These are phyloP conservation scores for Tuctoria greenei DNA, from an alignment of 176 grass and related monocot genomes.

Conservation along the genomic window DNA sequence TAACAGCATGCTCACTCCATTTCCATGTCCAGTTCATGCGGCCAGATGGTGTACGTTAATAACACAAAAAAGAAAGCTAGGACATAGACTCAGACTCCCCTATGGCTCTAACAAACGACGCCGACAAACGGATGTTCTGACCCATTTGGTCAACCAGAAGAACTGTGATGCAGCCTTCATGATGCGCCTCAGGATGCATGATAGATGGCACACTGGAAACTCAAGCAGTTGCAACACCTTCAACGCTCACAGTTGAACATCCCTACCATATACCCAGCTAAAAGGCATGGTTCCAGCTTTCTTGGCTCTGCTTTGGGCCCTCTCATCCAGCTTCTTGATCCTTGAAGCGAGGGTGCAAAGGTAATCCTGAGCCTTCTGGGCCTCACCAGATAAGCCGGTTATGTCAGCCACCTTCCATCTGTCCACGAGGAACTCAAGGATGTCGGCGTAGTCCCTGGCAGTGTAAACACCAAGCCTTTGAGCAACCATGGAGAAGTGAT, in stretches of 20 bases:
- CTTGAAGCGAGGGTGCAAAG: conserved; percentile 77
- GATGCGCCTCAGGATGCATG: conserved; percentile 21
- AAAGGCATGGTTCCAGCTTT: conserved; percentile 59
- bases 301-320: conserved; percentile 74
- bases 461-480: conserved; percentile 87
- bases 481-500: conserved; percentile 86
- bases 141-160: conserved; percentile 33
- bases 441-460: conserved; percentile 86
- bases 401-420: conserved; percentile 79
- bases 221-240: conserved; percentile 2
- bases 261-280: conserved; percentile 83
- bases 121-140: conserved; percentile 26
- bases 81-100: conserved; percentile 39
- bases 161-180: conserved; percentile 8
- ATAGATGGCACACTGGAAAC: conserved; percentile 9
- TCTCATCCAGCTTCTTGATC: conserved; percentile 83
- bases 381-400: conserved; percentile 67
- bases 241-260: conserved; percentile 64
- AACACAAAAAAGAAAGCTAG: conserved; percentile 44
- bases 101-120: conserved; percentile 29
- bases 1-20: conserved; percentile 37
- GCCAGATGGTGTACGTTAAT: conserved; percentile 57
- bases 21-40: conserved; percentile 44
- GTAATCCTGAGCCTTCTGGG: conserved; percentile 80
- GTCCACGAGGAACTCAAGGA: conserved; percentile 83